Percentiles rank a stretch among this genome's conserved stretches.
phyloP scores from a whole-genome alignment of 306 rosid genomes.

The Astragalus membranaceus region DNA sequence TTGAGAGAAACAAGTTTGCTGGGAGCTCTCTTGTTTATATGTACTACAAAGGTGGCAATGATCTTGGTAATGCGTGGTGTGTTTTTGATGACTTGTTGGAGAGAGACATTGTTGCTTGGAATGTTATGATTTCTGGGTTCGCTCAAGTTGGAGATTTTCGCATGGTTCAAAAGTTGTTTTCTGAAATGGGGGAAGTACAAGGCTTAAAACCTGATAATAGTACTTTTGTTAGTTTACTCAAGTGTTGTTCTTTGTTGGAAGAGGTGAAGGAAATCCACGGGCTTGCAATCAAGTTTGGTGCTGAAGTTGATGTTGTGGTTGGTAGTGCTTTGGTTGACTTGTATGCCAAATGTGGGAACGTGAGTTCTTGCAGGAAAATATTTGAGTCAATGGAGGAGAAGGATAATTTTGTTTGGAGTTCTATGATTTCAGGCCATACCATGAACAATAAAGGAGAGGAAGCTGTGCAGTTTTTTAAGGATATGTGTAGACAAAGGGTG shows the following conservation, averaged over 20 bases:
- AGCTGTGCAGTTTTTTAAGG: slow-evolving; percentile 34
- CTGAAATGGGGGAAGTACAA: slow-evolving; percentile 32
- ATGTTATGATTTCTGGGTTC: slow-evolving; percentile 51
- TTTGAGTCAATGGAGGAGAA: slow-evolving; percentile 46
- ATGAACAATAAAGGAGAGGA: slow-evolving; percentile 38
- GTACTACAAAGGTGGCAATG: slow-evolving; percentile 33
- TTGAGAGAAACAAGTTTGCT: slow-evolving; percentile 36
- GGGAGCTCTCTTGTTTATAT: slow-evolving; percentile 43
- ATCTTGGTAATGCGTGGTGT: slow-evolving; percentile 12
- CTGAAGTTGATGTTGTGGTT: slow-evolving; percentile 37
- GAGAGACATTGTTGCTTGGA: slow-evolving; percentile 47
- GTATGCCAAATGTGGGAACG: slow-evolving; percentile 40
- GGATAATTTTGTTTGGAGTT: slow-evolving; percentile 45
- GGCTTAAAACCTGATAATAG: slow-evolving; percentile 34
- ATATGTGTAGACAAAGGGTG: slow-evolving; percentile 38
- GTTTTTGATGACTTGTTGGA: slow-evolving; percentile 34
- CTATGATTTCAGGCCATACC: slow-evolving; percentile 42
- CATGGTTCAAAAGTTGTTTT: slow-evolving; percentile 37
- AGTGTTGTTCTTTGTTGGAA: slow-evolving; percentile 30
- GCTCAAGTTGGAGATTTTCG: slow-evolving; percentile 35
- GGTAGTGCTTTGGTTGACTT: slow-evolving; percentile 42
- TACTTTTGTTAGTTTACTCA: slow-evolving; percentile 36
- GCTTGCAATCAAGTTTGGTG: slow-evolving; percentile 33
- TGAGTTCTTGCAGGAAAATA: slow-evolving; percentile 30
- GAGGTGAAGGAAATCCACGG: slow-evolving; percentile 43